Evolutionary conservation across 2,329 filamentous ascomycete species (phyloP), one percentile per base, ranked within the genome.

Genomic region (Fusarium siculi): DNA sequence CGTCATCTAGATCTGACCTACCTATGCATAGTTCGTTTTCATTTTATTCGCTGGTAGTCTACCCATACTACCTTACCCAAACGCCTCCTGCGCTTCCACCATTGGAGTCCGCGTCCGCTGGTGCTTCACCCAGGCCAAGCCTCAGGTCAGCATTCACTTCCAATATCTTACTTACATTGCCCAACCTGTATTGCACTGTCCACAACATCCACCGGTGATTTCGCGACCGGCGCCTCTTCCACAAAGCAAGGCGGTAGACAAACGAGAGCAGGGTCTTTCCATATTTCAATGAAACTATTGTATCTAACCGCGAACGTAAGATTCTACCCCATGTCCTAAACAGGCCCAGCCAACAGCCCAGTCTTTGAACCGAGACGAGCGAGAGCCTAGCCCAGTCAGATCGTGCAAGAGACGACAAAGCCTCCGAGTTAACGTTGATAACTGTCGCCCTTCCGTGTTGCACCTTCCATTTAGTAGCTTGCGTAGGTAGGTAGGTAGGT

Each of bases 341-440:
- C 58, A 73, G 68, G 68, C 44, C 56, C 68, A 66, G 54, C 65
- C 61, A 57, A 56, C 40, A 65, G 52, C 40, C 59, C 52, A 49
- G 55, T 50, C 55, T 74, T 57, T 68, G 52, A 44, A 43, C 44
- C 53, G 37, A 37, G 60, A 52, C 32, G 28, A 65, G 47, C 47
- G 28, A 49, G 50, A 47, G 53, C 44, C 59, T 40, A 59, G 44
- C 32, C 52, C 34, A 44, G 55, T 40, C 63, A 55, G 65, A 61
- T 67, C 39, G 42, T 67, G 70, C 57, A 60, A 73, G 54, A 69
- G 40, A 67, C 75, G 57, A 74, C 74, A 76, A 76, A 76, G 74
- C 60, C 54, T 44, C 59, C 54, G 50, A 34, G 21, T 34, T 14
- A 23, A 50, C 30, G 47, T 50, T 50, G 9, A 59, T 50, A 14